Evolutionary conservation across 129 eudicot genomes (phyloP).

Genomic region (Chrysanthemum seticuspe): DNA sequence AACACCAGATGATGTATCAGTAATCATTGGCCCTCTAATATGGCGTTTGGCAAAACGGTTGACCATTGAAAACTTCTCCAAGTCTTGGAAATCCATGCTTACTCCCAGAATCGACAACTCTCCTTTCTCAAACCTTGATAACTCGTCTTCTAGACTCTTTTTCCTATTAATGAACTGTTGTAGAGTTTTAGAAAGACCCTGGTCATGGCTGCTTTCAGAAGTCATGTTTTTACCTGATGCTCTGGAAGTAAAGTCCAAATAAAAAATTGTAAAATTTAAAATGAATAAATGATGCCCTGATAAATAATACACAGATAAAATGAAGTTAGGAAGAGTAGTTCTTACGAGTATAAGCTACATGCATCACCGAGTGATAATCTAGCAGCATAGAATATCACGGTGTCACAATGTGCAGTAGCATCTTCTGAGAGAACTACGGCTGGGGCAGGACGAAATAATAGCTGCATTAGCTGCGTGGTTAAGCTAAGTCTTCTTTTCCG

Average conservation of each 20-base stretch:
- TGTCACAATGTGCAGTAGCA: slow-evolving; percentile 46
- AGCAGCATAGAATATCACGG: slow-evolving; percentile 48
- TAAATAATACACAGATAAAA: background rate
- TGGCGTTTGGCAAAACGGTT: slow-evolving; percentile 81
- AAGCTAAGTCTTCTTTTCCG: slow-evolving; percentile 46
- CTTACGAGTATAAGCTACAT: slow-evolving; percentile 53
- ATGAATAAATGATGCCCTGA: background rate
- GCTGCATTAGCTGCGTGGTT: slow-evolving; percentile 67
- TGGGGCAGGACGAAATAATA: slow-evolving; percentile 57
- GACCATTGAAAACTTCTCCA: slow-evolving; percentile 56
- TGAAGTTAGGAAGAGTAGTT: slow-evolving; percentile 10
- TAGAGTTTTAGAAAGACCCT: slow-evolving; percentile 33
- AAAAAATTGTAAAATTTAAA: background rate
- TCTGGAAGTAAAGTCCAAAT: slow-evolving; percentile 31
- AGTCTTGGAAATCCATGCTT: slow-evolving; percentile 52
- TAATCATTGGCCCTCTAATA: slow-evolving; percentile 29
- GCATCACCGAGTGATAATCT: slow-evolving; percentile 58
- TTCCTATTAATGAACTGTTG: slow-evolving; percentile 42
- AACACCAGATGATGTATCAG: slow-evolving; percentile 38
- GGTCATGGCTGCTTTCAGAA: slow-evolving; percentile 29
- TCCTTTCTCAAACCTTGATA: slow-evolving; percentile 57
- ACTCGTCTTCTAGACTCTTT: slow-evolving; percentile 46
- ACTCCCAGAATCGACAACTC: slow-evolving; percentile 47
- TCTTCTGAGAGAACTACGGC: slow-evolving; percentile 43
- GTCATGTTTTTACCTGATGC: slow-evolving; percentile 30